A percentile compares a stretch with the other conserved stretches of the same genome.
Conservation (phyloP, 129 eudicot genomes). For the Arctium minus region DNA sequence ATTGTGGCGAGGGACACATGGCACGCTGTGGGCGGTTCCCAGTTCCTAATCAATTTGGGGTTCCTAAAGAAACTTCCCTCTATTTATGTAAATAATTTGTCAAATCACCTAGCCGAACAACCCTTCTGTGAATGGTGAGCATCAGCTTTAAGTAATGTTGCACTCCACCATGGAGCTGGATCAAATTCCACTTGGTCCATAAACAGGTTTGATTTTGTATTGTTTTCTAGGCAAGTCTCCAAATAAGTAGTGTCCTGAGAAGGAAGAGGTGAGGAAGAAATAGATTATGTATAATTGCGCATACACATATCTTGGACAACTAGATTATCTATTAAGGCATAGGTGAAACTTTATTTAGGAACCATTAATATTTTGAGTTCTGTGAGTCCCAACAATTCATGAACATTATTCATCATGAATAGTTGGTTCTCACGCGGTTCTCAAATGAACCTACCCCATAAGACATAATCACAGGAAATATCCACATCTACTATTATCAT, state of each 20-base stretch:
- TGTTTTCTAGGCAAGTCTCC: conserved; percentile 97
- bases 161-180: conserved; percentile 88
- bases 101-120: conserved; percentile 38
- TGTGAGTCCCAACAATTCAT: neutral
- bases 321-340: too few relatives aligned
- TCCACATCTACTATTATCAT: neutral
- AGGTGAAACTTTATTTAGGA: neutral
- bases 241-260: conserved; percentile 81
- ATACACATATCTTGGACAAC: too few relatives aligned
- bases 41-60: too few relatives aligned
- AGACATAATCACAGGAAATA: neutral
- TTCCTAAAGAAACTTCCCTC: neutral
- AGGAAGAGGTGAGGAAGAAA: neutral
- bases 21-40: neutral
- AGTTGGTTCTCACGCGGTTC: neutral
- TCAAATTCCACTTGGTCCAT: conserved; percentile 99
- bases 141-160: conserved; percentile 62
- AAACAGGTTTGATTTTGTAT: conserved; percentile 78
- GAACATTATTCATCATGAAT: neutral
- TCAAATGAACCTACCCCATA: neutral
- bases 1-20: neutral
- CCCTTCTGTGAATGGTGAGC: conserved; percentile 41
- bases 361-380: neutral
- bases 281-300: neutral
- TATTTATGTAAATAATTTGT: neutral